These are phyloP conservation scores for Zygoascus sp. DNA, from an alignment of 1,139 yeast species.

Conservation along the genomic window DNA sequence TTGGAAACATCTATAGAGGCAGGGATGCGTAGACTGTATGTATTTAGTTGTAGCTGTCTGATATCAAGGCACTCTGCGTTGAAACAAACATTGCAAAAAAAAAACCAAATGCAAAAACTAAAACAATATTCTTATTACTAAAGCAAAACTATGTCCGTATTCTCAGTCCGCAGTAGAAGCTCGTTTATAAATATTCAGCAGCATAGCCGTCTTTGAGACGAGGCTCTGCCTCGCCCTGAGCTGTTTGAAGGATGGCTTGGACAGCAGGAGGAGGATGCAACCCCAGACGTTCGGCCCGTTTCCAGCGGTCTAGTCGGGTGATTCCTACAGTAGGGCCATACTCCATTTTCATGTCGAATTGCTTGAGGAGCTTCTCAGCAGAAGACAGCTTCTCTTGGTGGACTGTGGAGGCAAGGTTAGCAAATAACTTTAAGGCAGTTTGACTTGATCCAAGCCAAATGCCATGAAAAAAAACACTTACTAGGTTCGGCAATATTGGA, in stretches of 20 bases:
- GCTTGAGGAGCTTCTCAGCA: constrained; percentile 33
- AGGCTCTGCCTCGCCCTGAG: constrained; percentile 21
- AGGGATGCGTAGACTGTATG: no score
- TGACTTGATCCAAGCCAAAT: not conserved
- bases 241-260: constrained; percentile 27
- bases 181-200: constrained; percentile 19
- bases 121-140: not conserved
- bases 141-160: not conserved
- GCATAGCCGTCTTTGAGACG: constrained; percentile 23
- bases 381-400: constrained; percentile 30
- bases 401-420: constrained; percentile 13
- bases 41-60: no score
- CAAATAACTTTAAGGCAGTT: no score
- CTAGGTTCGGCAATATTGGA: constrained; percentile 15
- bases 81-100: no score
- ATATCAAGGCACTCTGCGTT: no score
- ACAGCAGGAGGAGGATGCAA: constrained; percentile 37
- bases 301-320: constrained; percentile 57
- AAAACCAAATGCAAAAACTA: no score
- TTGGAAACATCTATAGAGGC: no score
- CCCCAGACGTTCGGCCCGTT: constrained; percentile 84
- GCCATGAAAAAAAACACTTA: constrained; percentile 1
- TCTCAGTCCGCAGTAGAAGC: not conserved
- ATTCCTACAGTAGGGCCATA: constrained; percentile 41
- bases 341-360: constrained; percentile 34